Base-by-base conservation (phyloP, 176 grass and related monocot species). In the Olyra latifolia region DNA sequence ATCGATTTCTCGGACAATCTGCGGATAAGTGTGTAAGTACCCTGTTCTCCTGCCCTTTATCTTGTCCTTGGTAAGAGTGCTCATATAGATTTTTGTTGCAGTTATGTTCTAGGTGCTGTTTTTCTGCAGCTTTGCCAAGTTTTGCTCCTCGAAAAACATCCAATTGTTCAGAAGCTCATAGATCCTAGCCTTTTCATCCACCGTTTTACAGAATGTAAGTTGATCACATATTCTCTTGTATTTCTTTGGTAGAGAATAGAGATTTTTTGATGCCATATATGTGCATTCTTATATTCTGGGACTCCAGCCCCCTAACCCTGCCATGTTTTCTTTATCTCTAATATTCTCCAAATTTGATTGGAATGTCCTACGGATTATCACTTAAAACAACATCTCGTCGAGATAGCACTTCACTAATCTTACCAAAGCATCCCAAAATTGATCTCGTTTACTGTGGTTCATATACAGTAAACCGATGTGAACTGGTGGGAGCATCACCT, bases 121-220 rank as follows among this genome's bases (percentile, higher is more conserved):
- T 98, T 98, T 89, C 87, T 98, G 60, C 92, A 98, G 76, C 87
- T 98, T 66, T 98, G 95, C 60, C 91, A 93, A 91, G 72, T 76
- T 49, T 82, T 98, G 40, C 78, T 80, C 60, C 92, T 98, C 8
- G 16, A 50, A 38, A 70, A 94, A 11, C 95, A 98, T 88, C 92
- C 92, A 78, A 44, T 94, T 87, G 70, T 98, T 80, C 92, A 94
- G 79, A 94, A 91, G 65, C 83, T 98, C 44, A 48, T 98, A 23
- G 95, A 98, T 85, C 95, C 95, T 41, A 89, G 95, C 79, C 95
- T 98, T 87, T 98, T 98, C 84, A 98, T 98, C 40, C 92, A 98
- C 68, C 85, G 95, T 74, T 98, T 98, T 82, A 98, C 95, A 13
- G 82, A 94, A 63, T 85, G 95, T 98, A 87, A 94, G 95, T 80